Base-by-base conservation (phyloP, 306 rosid species). In the Quillaja saponaria region DNA sequence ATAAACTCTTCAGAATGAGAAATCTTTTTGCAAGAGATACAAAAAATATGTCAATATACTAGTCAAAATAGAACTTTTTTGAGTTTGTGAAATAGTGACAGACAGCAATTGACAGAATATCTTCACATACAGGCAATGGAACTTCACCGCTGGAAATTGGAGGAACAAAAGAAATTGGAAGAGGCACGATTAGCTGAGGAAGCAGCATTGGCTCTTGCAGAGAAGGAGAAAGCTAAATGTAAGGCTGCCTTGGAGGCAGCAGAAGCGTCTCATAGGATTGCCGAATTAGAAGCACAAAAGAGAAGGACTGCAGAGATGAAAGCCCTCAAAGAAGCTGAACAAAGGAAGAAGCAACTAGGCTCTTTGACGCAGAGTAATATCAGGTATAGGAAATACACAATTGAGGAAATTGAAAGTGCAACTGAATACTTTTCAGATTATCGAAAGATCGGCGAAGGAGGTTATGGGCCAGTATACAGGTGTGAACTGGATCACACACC, bases 391-490 rank as follows among this genome's bases (percentile, higher is more conserved):
- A 80, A 18, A 78, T 91, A 91, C 71, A 21, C 68, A 7, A 76
- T 90, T 2, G 79, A 90, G 65, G 90, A 87, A 55, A 81, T 90
- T 18, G 94, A 90, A 76, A 66, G 35, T 4, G 97, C 96, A 35
- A 87, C 97, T 12, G 21, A 71, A 0, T 19, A 42, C 65, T 87
- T 90, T 47, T 15, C 77, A 0, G 58, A 46, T 13, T 34, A 77
- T 37, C 76, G 71, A 52, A 87, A 85, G 71, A 80, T 90, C 12
- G 96, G 97, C 0, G 97, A 90, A 83, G 96, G 97, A 49, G 96
- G 96, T 40, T 90, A 87, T 47, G 97, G 96, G 7, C 96, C 97
- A 0, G 96, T 87, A 17, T 90, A 60, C 61, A 73, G 67, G 54
- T 72, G 84, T 46, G 85, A 85, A 64, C 76, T 90, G 49, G 95